phyloP scores from a whole-genome alignment of 2,329 filamentous ascomycete species.

The Colletotrichum acutatum region DNA sequence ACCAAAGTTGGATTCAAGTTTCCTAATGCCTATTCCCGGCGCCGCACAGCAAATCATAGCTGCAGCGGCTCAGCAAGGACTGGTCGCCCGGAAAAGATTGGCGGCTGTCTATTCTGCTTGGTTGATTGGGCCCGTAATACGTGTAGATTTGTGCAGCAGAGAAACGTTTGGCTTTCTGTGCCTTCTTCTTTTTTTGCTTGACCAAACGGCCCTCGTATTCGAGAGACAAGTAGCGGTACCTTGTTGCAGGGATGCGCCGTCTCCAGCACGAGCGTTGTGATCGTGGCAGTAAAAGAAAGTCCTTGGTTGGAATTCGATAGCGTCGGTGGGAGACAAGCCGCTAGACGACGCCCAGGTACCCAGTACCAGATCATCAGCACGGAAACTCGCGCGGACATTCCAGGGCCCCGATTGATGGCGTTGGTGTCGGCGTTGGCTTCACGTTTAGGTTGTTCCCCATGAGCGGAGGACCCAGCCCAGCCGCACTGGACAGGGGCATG shows the following conservation, averaged over 20 bases:
- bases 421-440: constrained; percentile 1
- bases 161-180: not conserved
- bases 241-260: constrained; percentile 32
- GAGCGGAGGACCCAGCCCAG: constrained; percentile 14
- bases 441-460: not conserved
- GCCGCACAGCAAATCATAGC: constrained; percentile 4
- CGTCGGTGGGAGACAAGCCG: constrained; percentile 28
- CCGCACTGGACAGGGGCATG: constrained; percentile 24
- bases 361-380: constrained; percentile 12
- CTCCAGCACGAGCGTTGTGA: constrained; percentile 23
- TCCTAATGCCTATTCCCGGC: not conserved
- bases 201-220: constrained; percentile 36
- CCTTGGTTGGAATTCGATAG: constrained; percentile 29
- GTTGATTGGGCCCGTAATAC: not conserved
- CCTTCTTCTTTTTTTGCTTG: not conserved
- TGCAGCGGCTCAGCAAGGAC: constrained; percentile 9
- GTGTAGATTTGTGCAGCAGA: not conserved
- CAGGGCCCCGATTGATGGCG: not conserved
- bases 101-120: not conserved
- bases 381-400: constrained; percentile 12
- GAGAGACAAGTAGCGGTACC: constrained; percentile 29
- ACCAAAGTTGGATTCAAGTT: not conserved
- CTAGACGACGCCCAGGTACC: constrained; percentile 27
- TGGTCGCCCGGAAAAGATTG: not conserved
- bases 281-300: constrained; percentile 17